Base-by-base conservation (phyloP, 2,329 filamentous ascomycete species). In the Diplodia seriata region DNA sequence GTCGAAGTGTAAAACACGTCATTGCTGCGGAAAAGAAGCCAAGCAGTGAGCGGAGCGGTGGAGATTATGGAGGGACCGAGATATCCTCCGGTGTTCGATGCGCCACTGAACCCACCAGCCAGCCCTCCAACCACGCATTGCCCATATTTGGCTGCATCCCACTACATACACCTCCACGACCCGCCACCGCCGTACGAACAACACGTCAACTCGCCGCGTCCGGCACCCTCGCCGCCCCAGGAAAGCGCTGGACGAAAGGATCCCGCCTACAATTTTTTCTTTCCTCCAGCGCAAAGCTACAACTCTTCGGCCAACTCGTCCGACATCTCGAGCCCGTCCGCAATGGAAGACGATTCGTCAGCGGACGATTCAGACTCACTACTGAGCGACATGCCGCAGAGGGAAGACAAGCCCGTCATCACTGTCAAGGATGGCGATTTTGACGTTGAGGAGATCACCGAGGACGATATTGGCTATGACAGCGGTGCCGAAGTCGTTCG, bases 401-500 rank as follows among this genome's bases (percentile, higher is more conserved):
- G 47, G 55, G 47, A 74, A 75, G 54, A 72, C 31, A 56, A 57
- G 26, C 50, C 61, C 8, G 49, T 59, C 11, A 18, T 43, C 23
- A 65, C 61, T 54, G 70, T 76, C 64, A 72, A 77, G 26, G 71
- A 73, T 36, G 75, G 74, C 62, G 75, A 75, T 63, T 79, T 84
- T 66, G 76, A 77, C 47, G 76, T 84, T 59, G 80, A 83, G 70
- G 82, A 84, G 70, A 69, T 84, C 9, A 67, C 69, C 15, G 77
- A 79, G 20, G 71, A 73, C 68, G 77, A 80, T 61, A 70, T 69
- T 7, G 47, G 49, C 33, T 81, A 80, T 67, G 76, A 79, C 56
- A 77, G 76, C 65, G 80, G 82, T 67, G 73, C 80, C 63, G 80
- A 83, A 68, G 73, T 83, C 67, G 74, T 84, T 23, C 76, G 76